Evolutionary conservation across 1,284 basidiomycete species (phyloP).

Genomic region (Sporisorium graminicola): DNA sequence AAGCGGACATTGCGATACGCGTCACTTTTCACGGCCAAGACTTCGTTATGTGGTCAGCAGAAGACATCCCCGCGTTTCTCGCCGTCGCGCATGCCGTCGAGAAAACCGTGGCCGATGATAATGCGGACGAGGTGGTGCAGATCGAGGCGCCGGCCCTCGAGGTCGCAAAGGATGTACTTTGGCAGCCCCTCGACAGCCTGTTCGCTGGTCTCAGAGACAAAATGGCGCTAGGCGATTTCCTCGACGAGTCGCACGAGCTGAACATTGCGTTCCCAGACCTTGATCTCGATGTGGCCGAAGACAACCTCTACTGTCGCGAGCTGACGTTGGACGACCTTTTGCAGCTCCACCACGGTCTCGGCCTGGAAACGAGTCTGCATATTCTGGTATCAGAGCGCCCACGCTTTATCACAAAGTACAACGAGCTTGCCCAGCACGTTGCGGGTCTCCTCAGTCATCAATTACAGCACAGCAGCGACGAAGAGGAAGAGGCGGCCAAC

Average conservation of each 20-base stretch:
- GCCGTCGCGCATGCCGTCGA: conserved; percentile 2
- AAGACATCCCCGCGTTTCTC: conserved; percentile 37
- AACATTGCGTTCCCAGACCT: conserved; percentile 58
- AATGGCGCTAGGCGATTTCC: conserved; percentile 66
- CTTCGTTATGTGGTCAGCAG: conserved; percentile 57
- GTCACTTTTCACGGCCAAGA: conserved; percentile 65
- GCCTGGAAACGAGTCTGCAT: conserved; percentile 55
- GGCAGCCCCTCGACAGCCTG: conserved; percentile 62
- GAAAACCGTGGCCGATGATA: not conserved
- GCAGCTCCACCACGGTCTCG: conserved; percentile 59
- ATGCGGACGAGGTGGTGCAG: conserved; percentile 21
- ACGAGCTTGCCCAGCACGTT: conserved; percentile 60
- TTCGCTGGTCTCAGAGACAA: conserved; percentile 59
- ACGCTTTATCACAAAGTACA: conserved; percentile 65
- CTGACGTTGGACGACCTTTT: conserved; percentile 62
- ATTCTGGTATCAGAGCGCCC: conserved; percentile 55
- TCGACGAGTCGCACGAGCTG: conserved; percentile 63
- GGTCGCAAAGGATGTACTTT: conserved; percentile 48
- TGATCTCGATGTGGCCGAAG: conserved; percentile 59
- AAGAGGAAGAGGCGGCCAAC: conserved; percentile 23
- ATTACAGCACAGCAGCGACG: conserved; percentile 38
- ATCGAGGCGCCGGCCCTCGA: conserved; percentile 57
- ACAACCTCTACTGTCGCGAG: conserved; percentile 65
- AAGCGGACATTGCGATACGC: conserved; percentile 33
- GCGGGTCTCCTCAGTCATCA: conserved; percentile 40